Evolutionary conservation across 495 filamentous ascomycete genomes (phyloP), one percentile per base, ranked within the genome.

Genomic region (Aspergillus cristatus): DNA sequence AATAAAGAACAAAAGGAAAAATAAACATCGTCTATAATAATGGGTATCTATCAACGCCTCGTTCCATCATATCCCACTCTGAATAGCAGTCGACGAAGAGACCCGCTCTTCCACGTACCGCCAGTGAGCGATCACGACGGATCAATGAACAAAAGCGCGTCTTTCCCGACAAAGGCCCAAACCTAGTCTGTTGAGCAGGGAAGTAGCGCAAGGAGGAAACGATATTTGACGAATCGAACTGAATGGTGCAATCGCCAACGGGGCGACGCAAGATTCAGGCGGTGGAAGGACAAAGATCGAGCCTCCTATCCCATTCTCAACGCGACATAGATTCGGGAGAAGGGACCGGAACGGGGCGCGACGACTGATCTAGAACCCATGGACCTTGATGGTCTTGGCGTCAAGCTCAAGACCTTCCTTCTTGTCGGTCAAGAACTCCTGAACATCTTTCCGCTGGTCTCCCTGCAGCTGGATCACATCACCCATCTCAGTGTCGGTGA

Each of bases 391-490:
- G 70, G 83, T 94, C 79, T 96, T 94, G 55, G 81, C 76, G 72
- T 94, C 84, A 51, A 94, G 75, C 60, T 81, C 84, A 43, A 96
- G 70, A 45, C 93, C 91, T 54, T 86, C 83, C 60, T 89, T 86
- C 74, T 94, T 88, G 68, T 94, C 83, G 69, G 78, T 79, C 68
- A 97, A 78, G 71, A 97, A 98, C 58, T 97, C 87, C 65, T 89
- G 84, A 56, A 96, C 87, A 76, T 95, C 88, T 63, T 93, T 90
- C 66, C 91, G 90, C 73, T 98, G 91, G 66, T 98, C 91, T 51
- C 91, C 91, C 67, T 98, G 91, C 54, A 98, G 78, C 74, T 98
- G 91, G 54, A 98, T 97, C 83, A 98, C 91, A 76, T 97, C 89
- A 60, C 91, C 91, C 88, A 96, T 94, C 74, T 96, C 88, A 50